These are phyloP conservation scores for Penicillium waksmanii DNA, from an alignment of 495 filamentous ascomycete genomes.

Conservation along the genomic window DNA sequence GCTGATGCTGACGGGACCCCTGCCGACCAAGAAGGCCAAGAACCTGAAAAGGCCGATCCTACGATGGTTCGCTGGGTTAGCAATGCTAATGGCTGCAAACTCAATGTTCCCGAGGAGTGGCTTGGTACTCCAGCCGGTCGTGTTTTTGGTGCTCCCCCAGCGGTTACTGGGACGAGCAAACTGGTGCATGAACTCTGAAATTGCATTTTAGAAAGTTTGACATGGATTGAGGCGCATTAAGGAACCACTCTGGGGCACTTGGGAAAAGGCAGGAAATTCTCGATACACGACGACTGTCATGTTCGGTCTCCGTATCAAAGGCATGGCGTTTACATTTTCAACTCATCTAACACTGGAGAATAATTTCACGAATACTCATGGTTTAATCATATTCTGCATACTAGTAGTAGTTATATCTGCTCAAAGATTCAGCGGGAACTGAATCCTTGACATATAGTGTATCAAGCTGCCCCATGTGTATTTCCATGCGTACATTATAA, in stretches of 20 bases:
- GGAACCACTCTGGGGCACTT: conserved; percentile 17
- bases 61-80: conserved; percentile 81
- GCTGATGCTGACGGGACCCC: conserved; percentile 51
- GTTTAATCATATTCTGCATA: background rate
- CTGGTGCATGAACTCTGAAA: conserved; percentile 52
- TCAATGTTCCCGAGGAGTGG: conserved; percentile 85
- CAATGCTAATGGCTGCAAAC: conserved; percentile 64
- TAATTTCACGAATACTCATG: background rate
- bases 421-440: too few relatives aligned
- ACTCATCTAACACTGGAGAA: conserved; percentile 7
- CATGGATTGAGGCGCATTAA: conserved; percentile 35
- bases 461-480: too few relatives aligned
- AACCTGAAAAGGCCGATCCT: conserved; percentile 62
- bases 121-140: conserved; percentile 67
- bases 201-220: conserved; percentile 8
- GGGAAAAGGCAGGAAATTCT: conserved; percentile 19
- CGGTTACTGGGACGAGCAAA: conserved; percentile 35
- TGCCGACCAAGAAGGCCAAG: conserved; percentile 60
- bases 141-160: conserved; percentile 54
- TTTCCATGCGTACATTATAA: too few relatives aligned
- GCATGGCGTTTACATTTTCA: conserved; percentile 25
- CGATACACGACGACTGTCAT: conserved; percentile 3
- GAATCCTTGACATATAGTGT: too few relatives aligned
- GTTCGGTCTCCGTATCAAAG: conserved; percentile 8
- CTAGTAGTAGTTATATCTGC: background rate